Percentiles rank a stretch among this genome's conserved stretches.
These are phyloP conservation scores for Talaromyces liani DNA, from an alignment of 495 filamentous ascomycete genomes.

Conservation along the genomic window DNA sequence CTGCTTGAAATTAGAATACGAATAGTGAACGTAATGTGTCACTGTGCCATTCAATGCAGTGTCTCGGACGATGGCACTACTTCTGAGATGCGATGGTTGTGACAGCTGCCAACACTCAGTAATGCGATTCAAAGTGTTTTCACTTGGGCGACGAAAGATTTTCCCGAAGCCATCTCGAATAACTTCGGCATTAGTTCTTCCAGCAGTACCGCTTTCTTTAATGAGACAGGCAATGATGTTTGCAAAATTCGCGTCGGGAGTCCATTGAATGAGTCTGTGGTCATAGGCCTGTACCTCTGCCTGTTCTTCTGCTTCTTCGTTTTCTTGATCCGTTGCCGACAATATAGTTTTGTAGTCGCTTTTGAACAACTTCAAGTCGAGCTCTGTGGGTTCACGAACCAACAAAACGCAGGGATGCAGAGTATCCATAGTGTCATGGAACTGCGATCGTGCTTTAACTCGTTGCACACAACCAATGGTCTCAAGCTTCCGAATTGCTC, in stretches of 20 bases:
- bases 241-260: constrained; percentile 38
- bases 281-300: constrained; percentile 33
- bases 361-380: constrained; percentile 55
- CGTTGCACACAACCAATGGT: constrained; percentile 61
- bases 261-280: constrained; percentile 35
- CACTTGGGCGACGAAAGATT: constrained; percentile 52
- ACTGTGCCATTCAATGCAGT: constrained; percentile 43
- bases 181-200: constrained; percentile 45
- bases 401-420: constrained; percentile 61
- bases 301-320: constrained; percentile 24
- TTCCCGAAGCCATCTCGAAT: constrained; percentile 32
- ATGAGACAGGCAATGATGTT: constrained; percentile 51
- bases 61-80: constrained; percentile 58
- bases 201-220: constrained; percentile 39
- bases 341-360: constrained; percentile 25
- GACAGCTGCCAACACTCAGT: constrained; percentile 53
- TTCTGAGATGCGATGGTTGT: constrained; percentile 55
- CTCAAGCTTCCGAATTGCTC: constrained; percentile 60
- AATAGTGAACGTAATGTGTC: constrained; percentile 53
- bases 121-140: constrained; percentile 46
- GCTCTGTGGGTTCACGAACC: constrained; percentile 59
- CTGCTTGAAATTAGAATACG: constrained; percentile 46
- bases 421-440: constrained; percentile 20
- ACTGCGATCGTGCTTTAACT: constrained; percentile 53
- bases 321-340: constrained; percentile 23